These are phyloP conservation scores for Elaeis guineensis DNA, from an alignment of 176 grass and related monocot genomes.

Conservation along the genomic window DNA sequence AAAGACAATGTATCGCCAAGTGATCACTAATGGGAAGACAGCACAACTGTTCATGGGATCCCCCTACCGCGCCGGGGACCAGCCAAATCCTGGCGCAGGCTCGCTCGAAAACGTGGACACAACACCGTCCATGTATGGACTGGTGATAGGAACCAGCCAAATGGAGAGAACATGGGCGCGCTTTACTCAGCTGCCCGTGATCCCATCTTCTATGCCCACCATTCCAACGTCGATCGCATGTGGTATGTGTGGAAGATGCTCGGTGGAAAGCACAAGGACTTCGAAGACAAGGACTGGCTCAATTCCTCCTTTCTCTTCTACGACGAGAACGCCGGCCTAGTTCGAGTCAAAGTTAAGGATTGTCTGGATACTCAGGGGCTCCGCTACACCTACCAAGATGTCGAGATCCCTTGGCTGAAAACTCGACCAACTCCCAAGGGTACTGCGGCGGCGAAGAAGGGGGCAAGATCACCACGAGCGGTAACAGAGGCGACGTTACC, in stretches of 20 bases:
- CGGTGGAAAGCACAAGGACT: conserved; percentile 25
- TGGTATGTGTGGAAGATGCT: conserved; percentile 51
- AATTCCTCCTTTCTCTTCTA: conserved; percentile 64
- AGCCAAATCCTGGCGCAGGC: conserved; percentile 30
- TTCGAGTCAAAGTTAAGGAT: conserved; percentile 53
- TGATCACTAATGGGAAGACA: conserved; percentile 42
- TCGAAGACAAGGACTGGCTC: conserved; percentile 64
- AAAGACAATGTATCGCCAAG: conserved; percentile 61
- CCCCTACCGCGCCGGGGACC: conserved; percentile 48
- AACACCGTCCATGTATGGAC: conserved; percentile 16
- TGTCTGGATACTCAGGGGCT: conserved; percentile 27
- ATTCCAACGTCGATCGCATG: conserved; percentile 52
- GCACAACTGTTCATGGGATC: conserved; percentile 45
- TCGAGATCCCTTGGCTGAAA: conserved; percentile 52
- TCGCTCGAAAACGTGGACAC: conserved; percentile 38
- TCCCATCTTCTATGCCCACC: conserved; percentile 68
- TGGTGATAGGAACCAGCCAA: conserved; percentile 29
- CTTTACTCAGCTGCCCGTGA: conserved; percentile 51
- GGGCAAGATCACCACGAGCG: no score
- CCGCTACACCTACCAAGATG: conserved; percentile 51
- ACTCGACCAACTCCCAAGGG: no score
- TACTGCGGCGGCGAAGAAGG: no score
- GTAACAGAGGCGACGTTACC: no score
- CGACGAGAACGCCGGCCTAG: no score
- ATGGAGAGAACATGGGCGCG: conserved; percentile 57